Base-by-base conservation (phyloP, 352 stramenopile species). In the Phytophthora brassicae region DNA sequence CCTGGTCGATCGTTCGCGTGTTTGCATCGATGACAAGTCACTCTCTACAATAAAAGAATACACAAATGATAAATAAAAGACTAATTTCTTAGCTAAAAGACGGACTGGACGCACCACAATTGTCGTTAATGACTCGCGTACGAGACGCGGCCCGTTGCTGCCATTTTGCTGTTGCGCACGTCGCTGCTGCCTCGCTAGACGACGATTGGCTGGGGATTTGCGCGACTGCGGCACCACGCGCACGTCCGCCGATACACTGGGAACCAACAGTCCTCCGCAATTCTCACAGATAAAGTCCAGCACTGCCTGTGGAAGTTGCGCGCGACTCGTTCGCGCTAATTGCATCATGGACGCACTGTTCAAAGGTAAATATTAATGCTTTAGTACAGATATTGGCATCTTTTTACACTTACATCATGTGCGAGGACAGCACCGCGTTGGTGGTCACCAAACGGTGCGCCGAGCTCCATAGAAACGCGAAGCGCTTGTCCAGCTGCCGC, bases 281-380 rank as follows among this genome's bases (percentile, higher is more conserved):
- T 62, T 56, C 38, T 86, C 77, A 54, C 86, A 94, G 6, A 94
- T 65, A 28, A 70, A 89, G 62, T 92, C 81, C 17, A 91, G 50
- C 20, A 89, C 73, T 1, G 61, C 38, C 4, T 56, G 38, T 2
- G 84, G 70, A n/a, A 94, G 59, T 35, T 75, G 59, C 0, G 68
- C 59, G 20, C 52, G 72, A 11, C 64, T 73, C 0, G 61, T 28
- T 19, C 77, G 63, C 56, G 73, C 80, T 28, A 74, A 60, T 31
- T 84, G 72, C 67, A 89, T 72, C 76, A 89, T 77, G 3, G 67
- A 74, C 3, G 77, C 60, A 19, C 82, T 91, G 46, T 51, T n/a
- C 42, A 50, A 62, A 61, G 11, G 49, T 26, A 45, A n/a, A 9
- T 31, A 31, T 4, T 24, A 45, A 45, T 12, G 39, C 14, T 44